These are phyloP conservation scores for Coniochaeta sp. DNA, from an alignment of 2,329 filamentous ascomycete genomes.

Conservation along the genomic window DNA sequence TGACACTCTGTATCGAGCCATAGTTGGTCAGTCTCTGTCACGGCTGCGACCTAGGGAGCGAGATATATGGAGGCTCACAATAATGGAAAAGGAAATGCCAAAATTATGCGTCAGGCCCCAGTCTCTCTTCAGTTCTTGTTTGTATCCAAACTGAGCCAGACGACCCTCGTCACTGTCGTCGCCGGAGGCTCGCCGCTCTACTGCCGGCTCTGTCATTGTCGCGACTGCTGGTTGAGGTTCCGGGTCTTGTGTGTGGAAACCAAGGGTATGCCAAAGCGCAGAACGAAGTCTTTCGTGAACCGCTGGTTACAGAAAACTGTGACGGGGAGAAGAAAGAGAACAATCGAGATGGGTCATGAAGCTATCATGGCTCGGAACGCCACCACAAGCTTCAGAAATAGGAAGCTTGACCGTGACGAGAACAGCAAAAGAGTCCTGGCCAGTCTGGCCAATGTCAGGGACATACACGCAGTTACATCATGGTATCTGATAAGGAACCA, in stretches of 20 bases:
- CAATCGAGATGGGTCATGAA: background rate
- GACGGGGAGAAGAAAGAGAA: background rate
- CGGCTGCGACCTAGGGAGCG: background rate
- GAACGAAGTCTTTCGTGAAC: background rate
- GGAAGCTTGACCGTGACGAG: background rate
- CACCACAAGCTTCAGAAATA: background rate
- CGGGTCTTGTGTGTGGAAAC: background rate
- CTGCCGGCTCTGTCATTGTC: constrained; percentile 11
- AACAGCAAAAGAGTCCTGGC: background rate
- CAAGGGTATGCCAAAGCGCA: background rate
- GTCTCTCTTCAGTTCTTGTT: constrained; percentile 49
- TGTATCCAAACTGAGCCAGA: constrained; percentile 50
- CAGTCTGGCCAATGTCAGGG: background rate
- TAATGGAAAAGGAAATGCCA: constrained; percentile 55
- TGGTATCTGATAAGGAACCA: background rate
- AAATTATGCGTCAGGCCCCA: constrained; percentile 55
- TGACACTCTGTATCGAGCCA: constrained; percentile 36
- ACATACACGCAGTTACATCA: background rate
- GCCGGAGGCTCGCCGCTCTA: constrained; percentile 17
- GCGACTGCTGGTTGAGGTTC: background rate
- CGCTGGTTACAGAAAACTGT: background rate
- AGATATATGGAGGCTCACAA: constrained; percentile 30
- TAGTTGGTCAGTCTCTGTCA: background rate
- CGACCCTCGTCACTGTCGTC: constrained; percentile 38
- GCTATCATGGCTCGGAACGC: background rate